Base-by-base conservation (phyloP, 345 rosid species). In the Nephelium lappaceum region DNA sequence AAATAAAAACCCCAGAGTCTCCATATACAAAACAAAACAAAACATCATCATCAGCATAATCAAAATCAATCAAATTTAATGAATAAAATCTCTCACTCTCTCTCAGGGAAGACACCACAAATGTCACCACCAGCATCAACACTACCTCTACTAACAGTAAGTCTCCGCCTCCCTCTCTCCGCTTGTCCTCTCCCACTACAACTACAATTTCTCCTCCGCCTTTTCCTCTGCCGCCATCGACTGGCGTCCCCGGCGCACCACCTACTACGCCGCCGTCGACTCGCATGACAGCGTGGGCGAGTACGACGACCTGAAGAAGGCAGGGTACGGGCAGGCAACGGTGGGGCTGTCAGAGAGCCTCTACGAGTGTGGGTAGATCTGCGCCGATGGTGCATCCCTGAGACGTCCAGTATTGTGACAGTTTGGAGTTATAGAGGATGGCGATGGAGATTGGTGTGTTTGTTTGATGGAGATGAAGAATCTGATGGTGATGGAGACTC, bases 321-420 rank as follows among this genome's bases (percentile, higher is more conserved):
- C 95, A 0, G 98, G 99, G 0, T 96, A 96, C 79, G 99, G 99
- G 16, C 74, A 91, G 92, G 97, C 98, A 8, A 96, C 99, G 0
- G 98, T 83, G 21, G 99, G 98, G 15, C 71, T 96, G 71, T 92
- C 98, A 36, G 95, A 94, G 86, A 14, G 92, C 3, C 77, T 96
- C 36, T 96, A 89, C 78, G 91, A 84, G 85, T 92, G 93, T 0
- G 99, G 98, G 6, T 94, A 91, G 98, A 91, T 93, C 92, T 96
- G 99, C 80, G 99, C 41, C 93, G 94, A 9, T 94, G 95, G 94
- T 94, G 99, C 84, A 93, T 94, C 18, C 99, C 98, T 0, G 99
- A 97, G 18, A 94, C 98, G 8, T 89, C 93, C 3, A 88, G 89
- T 58, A 91, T 94, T 27, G 83, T 94, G 11, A 91, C 98, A 7